These are phyloP conservation scores for Naganishia randhawae DNA, from an alignment of 768 basidiomycete species.

Conservation along the genomic window DNA sequence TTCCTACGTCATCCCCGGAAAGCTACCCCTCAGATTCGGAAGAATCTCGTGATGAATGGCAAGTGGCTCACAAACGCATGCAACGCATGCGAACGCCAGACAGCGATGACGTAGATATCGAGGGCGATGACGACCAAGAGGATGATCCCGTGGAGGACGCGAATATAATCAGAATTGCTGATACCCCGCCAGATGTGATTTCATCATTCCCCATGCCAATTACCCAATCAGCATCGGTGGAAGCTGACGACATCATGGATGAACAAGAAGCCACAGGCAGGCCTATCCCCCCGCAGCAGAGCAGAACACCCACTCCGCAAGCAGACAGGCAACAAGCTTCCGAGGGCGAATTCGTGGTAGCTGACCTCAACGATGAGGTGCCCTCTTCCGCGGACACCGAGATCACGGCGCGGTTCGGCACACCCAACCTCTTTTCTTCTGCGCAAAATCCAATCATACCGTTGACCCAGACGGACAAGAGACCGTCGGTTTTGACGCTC, in stretches of 20 bases:
- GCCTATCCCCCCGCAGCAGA: not conserved
- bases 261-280: not conserved
- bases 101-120: slow-evolving; percentile 3
- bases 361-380: not conserved
- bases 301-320: not conserved
- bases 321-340: not conserved
- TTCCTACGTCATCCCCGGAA: slow-evolving; percentile 12
- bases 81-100: slow-evolving; percentile 1
- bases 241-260: slow-evolving; percentile 1
- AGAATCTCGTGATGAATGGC: slow-evolving; percentile 17
- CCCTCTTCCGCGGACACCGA: not conserved
- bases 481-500: not conserved
- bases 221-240: not conserved
- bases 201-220: not conserved
- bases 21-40: slow-evolving; percentile 17
- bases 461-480: not conserved
- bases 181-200: not conserved
- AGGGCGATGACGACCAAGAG: slow-evolving; percentile 15
- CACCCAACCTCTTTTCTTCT: slow-evolving; percentile 1
- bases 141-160: not conserved
- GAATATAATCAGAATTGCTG: not conserved
- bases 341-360: not conserved
- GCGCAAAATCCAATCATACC: slow-evolving; percentile 14
- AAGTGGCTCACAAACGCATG: not conserved
- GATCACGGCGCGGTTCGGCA: not conserved